Percentiles rank a stretch among this genome's conserved stretches.
phyloP scores from a whole-genome alignment of 2,329 filamentous ascomycete genomes.

The Ascochyta rabiei region DNA sequence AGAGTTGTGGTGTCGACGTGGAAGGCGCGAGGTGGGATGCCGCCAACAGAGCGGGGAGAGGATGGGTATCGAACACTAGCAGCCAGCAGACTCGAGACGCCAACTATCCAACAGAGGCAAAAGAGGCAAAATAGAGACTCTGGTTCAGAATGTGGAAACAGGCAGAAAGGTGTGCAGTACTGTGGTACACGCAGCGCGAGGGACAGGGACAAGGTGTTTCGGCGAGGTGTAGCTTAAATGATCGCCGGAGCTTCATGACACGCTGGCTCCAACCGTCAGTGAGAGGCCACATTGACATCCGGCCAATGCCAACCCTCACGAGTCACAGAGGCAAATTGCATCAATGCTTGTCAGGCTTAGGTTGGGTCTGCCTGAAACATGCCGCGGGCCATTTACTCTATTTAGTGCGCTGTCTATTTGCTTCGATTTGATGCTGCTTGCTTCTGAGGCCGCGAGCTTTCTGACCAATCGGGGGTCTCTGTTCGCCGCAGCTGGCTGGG shows the following conservation, averaged over 20 bases:
- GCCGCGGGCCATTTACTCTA: neutral
- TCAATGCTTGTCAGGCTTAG: slow-evolving; percentile 17
- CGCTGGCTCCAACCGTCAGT: slow-evolving; percentile 36
- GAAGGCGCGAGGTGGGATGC: slow-evolving; percentile 30
- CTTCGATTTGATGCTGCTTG: slow-evolving; percentile 9
- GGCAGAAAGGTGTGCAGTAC: slow-evolving; percentile 16
- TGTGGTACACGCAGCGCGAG: slow-evolving; percentile 26
- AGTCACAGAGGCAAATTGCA: slow-evolving; percentile 19
- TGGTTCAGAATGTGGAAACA: slow-evolving; percentile 27
- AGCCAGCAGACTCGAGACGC: slow-evolving; percentile 2
- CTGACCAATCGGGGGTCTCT: slow-evolving; percentile 31
- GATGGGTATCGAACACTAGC: slow-evolving; percentile 16
- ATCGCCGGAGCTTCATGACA: slow-evolving; percentile 29
- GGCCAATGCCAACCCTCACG: slow-evolving; percentile 22
- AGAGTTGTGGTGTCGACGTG: slow-evolving; percentile 10
- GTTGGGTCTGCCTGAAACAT: slow-evolving; percentile 21
- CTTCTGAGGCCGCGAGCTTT: neutral
- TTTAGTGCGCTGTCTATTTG: neutral
- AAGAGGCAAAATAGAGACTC: slow-evolving; percentile 33
- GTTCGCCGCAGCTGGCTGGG: slow-evolving; percentile 15
- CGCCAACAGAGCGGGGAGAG: slow-evolving; percentile 24
- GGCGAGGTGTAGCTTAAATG: slow-evolving; percentile 31
- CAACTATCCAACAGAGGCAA: slow-evolving; percentile 21
- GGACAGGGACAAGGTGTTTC: slow-evolving; percentile 19
- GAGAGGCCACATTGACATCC: slow-evolving; percentile 43